Base-by-base conservation (phyloP, 2,329 filamentous ascomycete species). In the Geosmithia morbida region DNA sequence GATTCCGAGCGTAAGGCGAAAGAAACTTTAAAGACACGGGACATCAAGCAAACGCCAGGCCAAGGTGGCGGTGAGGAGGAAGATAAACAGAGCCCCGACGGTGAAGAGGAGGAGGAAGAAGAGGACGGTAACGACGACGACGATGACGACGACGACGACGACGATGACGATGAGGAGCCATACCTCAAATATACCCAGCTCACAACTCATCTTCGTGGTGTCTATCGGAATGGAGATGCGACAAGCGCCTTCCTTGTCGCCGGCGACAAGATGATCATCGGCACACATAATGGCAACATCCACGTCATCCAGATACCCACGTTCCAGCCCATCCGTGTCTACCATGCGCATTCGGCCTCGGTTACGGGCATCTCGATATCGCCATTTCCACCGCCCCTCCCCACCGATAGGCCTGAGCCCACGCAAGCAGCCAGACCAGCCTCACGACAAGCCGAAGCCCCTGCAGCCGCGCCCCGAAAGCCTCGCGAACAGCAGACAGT, bases 221-320 rank as follows among this genome's bases (percentile, higher is more conserved):
- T 96, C 33, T 98, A 98, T 67, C 82, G 88, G 49, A 95, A 94
- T 67, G 89, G 87, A 55, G 92, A 98, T 74, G 87, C 88, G 55
- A 96, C 90, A 22, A 96, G 89, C 64, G 72, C 86, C 8, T 95
- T 95, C 61, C 68, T 94, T 45, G 87, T 94, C 45, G 85, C 85
- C 41, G 90, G 90, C 46, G 90, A 98, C 70, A 97, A 97, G 70
- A 94, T 97, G 90, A 83, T 96, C 52, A 72, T 94, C 55, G 92
- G 90, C 54, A 96, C 92, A 30, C 90, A 98, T 63, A 95, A 94
- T 66, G 92, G 92, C 57, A 95, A 92, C 58, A 90, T 97, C 57
- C 85, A 98, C 69, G 83, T 95, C 51, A 69, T 96, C 44, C 83
- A 87, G 53, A 66, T 97, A 17, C 89, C 92, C 1, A 77, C 80